Base-by-base conservation (phyloP, 495 filamentous ascomycete genomes). In the Daldinia childiae region DNA sequence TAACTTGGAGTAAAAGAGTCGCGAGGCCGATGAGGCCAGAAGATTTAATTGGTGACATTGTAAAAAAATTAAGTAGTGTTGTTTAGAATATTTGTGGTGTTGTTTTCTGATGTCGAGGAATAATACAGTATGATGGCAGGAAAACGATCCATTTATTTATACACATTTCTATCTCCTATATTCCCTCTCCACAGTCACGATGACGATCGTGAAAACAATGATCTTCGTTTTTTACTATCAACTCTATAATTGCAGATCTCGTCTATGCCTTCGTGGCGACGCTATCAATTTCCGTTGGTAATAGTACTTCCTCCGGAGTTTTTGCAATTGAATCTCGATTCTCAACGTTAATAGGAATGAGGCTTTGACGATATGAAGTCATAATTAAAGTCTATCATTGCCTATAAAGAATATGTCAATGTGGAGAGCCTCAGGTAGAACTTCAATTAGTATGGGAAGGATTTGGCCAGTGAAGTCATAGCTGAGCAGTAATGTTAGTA, bases 1-100 rank as follows among this genome's bases (percentile, higher is more conserved):
- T 69, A 41, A 26, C 66, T 26, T 63, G 66, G 30, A 69, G 54
- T 15, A 61, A 3, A 30, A 69, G 59, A 27, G 30, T 52, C 36
- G 66, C 51, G 36, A 69, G 51, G 15, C 59, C 30, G 27, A 32
- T 6, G 19, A 69, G 52, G 27, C 39, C 27, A 7, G 45, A 1
- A 24, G 43, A 30, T 26, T 63, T 69, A 1, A 26, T 58, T 30
- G 30, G 12, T 7, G 24, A 2, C 52, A 63, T 62, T 62, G 39
- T 63, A 34, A 24, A 48, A 24, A 2, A 48, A 12, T 48, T 21
- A 48, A 4, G 43, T 48, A 24, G 9, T 9, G 9, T 14, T 48
- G 43, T 21, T 48, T 48, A 21, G n/a, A 8, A 17, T 8, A 48
- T 21, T 11, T 48, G 43, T 12, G 9, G 11, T 48, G 43, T 12